Conservation (phyloP, 2,329 filamentous ascomycete genomes). For the Colletotrichum caudatum region DNA sequence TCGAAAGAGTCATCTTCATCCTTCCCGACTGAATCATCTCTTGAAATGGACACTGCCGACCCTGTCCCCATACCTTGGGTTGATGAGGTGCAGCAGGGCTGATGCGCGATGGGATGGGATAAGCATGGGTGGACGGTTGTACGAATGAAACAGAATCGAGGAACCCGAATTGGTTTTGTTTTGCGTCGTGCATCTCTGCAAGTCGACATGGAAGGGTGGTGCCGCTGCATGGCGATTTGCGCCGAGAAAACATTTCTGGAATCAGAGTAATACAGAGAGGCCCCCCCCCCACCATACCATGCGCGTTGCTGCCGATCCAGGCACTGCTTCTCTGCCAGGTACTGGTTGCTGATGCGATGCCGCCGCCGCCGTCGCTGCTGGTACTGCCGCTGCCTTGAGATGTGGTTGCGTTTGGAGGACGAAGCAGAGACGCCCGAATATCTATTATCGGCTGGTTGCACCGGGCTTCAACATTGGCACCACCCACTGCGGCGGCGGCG, state of each 20-base stretch:
- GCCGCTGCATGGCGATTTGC: slow-evolving; percentile 30
- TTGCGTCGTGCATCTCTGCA: slow-evolving; percentile 12
- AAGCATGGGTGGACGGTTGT: slow-evolving; percentile 33
- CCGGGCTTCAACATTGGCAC: slow-evolving; percentile 26
- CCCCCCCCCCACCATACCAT: background rate
- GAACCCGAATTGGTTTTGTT: slow-evolving; percentile 21
- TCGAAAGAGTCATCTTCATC: slow-evolving; percentile 42
- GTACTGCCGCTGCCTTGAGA: slow-evolving; percentile 27
- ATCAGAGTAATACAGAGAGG: slow-evolving; percentile 8
- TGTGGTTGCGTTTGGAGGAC: slow-evolving; percentile 24
- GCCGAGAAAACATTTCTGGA: slow-evolving; percentile 20
- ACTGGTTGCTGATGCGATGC: slow-evolving; percentile 6
- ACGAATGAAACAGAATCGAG: slow-evolving; percentile 21
- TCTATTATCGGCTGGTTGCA: slow-evolving; percentile 41
- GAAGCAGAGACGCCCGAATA: slow-evolving; percentile 32
- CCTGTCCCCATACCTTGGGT: slow-evolving; percentile 37
- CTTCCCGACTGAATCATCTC: slow-evolving; percentile 34
- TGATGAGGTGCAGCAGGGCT: slow-evolving; percentile 43
- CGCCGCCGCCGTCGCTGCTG: background rate
- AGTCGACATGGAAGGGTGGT: slow-evolving; percentile 19
- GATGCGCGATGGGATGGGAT: slow-evolving; percentile 41
- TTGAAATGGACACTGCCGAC: slow-evolving; percentile 41
- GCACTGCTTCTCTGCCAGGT: slow-evolving; percentile 26
- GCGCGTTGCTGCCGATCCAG: slow-evolving; percentile 9
- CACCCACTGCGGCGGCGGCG: background rate